Evolutionary conservation across 1,139 yeast genomes (phyloP), one percentile per base, ranked within the genome.

Genomic region (Blastobotrys malaysiensis): DNA sequence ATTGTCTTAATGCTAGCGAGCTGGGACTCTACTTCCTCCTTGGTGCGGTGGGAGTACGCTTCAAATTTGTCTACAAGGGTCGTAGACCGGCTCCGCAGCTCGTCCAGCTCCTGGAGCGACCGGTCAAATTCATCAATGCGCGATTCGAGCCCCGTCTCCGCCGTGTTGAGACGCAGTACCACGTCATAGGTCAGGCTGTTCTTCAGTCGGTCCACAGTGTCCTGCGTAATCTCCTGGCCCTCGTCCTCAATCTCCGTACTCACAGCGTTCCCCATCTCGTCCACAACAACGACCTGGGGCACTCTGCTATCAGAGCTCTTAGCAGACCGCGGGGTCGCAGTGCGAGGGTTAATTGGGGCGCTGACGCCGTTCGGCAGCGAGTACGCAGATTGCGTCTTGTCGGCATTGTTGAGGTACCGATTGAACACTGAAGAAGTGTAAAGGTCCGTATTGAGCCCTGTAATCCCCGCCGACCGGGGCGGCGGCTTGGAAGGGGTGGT

Each of bases 131-230:
- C 52, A 13, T 52, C 57, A 24, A 64, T 27, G 36, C 61, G 55
- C 16, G 54, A 31, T 16, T 52, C 52, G 31, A 63, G 50, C 11
- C 52, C 53, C 13, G 50, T 53, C 27, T 60, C 62, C 1, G 59
- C 47, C n/a, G 53, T 43, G 26, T 62, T 63, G 7, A 63, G 52
- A 19, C 56, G 51, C 39, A 57, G 50, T 2, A 63, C 59, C 3
- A 62, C 61, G 45, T 63, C 65, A 20, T 58, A 49, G 13, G 57
- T 51, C n/a, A 63, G 55, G 43, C 56, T 56, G 36, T 56, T 49
- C 48, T 57, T 59, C 43, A 63, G 47, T 13, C 56, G 54, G 39
- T 44, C 52, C 14, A 62, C 58, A 14, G 60, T 59, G 20, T 60
- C 58, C 6, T 52, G 56, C 51, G 59, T 14, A 4, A 22, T 14